Evolutionary conservation across 1,284 basidiomycete species (phyloP), one percentile per base, ranked within the genome.

Genomic region (Volvariella surrecta): DNA sequence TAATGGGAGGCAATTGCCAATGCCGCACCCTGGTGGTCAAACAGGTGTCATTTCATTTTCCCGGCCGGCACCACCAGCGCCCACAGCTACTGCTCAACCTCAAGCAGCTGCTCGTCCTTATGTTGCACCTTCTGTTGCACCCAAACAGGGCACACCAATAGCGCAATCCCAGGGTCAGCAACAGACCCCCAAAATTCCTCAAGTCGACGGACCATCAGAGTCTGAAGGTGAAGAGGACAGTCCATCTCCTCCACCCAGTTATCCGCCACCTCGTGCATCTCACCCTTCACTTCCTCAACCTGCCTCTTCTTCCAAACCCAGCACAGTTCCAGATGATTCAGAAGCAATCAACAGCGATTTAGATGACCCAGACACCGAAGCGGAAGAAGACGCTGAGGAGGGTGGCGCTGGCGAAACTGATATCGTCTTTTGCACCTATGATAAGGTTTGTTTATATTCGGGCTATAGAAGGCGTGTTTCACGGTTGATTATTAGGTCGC

Each of bases 381-480:
- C 81, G 39, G 79, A 85, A 40, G 83, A 87, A 35, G 77, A 77
- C 3, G 61, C 64, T 0, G 83, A 84, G 39, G 83, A 83, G 48
- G 83, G 77, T 6, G 74, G 73, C 48, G 67, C 77, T 51, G 82
- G 76, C 11, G 84, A 87, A 45, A 79, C 80, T 1, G 94, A 99
- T 60, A 93, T 98, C 45, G 91, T 99, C 30, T 95, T 98, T 55
- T 98, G 95, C 60, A 93, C 96, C 9, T 99, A 98, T 59, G 96
- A 99, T 63, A 99, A 99, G 82, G 94, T 92, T 40, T 37, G 69
- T 45, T 17, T 34, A 32, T 37, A 16, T 6, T 44, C 34, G 34
- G 39, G 44, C 34, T 10, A 18, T 19, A 3, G 10, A 37, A 19
- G 32, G 10, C 11, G 11, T 37, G 11, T 9, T 44, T 45, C 15